Evolutionary conservation across 495 filamentous ascomycete genomes (phyloP).

Genomic region (Neurospora tetrasperma): DNA sequence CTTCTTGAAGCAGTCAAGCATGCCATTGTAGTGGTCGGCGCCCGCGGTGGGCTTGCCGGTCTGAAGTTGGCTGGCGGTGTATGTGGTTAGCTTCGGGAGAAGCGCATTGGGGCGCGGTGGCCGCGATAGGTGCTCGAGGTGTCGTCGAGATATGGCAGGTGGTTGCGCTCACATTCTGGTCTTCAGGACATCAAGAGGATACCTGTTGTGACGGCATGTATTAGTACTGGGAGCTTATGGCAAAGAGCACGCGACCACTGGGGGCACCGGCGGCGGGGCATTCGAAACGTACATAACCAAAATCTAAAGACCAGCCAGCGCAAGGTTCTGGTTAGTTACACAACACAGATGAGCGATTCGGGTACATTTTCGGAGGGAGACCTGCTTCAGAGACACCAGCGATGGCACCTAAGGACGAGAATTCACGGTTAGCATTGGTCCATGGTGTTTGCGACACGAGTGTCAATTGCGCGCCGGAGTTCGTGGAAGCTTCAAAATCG

Average conservation of each 20-base stretch:
- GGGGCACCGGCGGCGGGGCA: not conserved
- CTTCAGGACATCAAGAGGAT: conserved; percentile 97
- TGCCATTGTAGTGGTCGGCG: conserved; percentile 81
- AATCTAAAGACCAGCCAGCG: conserved; percentile 44
- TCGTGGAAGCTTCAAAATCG: not conserved
- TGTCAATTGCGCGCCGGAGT: not conserved
- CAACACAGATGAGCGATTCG: not conserved
- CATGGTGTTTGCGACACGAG: not conserved
- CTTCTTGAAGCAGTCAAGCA: conserved; percentile 95
- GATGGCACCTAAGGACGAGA: conserved; percentile 14
- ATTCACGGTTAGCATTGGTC: conserved; percentile 12
- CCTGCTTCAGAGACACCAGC: conserved; percentile 22
- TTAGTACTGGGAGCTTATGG: conserved; percentile 6
- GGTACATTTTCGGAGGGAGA: not conserved
- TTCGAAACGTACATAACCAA: conserved; percentile 59
- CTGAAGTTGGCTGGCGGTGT: conserved; percentile 64
- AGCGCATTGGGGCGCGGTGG: conserved; percentile 1
- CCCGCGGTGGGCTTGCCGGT: conserved; percentile 52
- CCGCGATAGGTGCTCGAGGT: not conserved
- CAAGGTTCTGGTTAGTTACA: not conserved
- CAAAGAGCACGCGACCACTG: conserved; percentile 11
- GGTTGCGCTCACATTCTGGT: conserved; percentile 70
- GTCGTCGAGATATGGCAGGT: not conserved
- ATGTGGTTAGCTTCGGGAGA: conserved; percentile 18
- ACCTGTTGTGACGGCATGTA: conserved; percentile 46